Evolutionary conservation across 345 rosid genomes (phyloP).

Genomic region (Dovyalis caffra): DNA sequence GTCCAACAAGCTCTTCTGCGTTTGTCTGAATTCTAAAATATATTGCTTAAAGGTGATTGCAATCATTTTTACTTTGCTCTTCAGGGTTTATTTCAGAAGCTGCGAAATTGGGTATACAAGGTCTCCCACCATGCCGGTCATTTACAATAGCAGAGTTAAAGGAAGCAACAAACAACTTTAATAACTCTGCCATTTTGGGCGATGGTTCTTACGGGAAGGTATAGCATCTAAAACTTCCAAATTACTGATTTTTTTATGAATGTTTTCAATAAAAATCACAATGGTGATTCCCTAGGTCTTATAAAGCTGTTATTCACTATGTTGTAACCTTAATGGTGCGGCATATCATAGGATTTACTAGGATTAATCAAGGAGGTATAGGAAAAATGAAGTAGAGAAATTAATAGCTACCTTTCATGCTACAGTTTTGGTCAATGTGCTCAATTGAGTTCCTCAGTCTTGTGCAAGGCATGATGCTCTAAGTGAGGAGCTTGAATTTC

Average conservation of each 20-base stretch:
- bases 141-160: conserved; percentile 44
- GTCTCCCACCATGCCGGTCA: conserved; percentile 37
- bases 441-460: neutral
- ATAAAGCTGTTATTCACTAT: neutral
- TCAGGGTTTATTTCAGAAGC: conserved; percentile 39
- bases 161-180: conserved; percentile 45
- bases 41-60: neutral
- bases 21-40: neutral
- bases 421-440: neutral
- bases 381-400: neutral
- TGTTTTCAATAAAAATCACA: neutral
- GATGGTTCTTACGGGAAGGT: conserved; percentile 52
- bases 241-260: neutral
- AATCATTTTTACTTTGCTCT: conserved; percentile 3
- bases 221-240: conserved; percentile 4
- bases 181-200: conserved; percentile 33
- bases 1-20: neutral
- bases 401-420: neutral
- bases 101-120: conserved; percentile 29
- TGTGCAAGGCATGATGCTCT: neutral
- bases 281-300: neutral
- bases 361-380: neutral
- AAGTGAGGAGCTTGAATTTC: neutral
- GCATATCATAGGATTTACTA: neutral
- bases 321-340: neutral